Base-by-base conservation (phyloP, 1,284 basidiomycete species). In the Ganoderma multipileum region DNA sequence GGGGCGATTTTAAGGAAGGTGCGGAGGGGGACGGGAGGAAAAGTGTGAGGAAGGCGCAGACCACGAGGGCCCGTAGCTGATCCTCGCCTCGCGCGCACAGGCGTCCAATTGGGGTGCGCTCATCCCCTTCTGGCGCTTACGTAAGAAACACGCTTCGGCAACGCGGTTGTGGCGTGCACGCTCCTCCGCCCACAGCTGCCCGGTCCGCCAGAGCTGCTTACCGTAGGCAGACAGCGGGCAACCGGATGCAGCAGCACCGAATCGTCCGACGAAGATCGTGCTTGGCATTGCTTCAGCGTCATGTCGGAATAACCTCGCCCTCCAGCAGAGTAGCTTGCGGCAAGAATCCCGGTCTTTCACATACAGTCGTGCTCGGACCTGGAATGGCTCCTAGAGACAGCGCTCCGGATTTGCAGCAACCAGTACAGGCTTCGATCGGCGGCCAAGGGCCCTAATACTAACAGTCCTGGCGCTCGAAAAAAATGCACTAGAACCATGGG, bases 151-250 rank as follows among this genome's bases (percentile, higher is more conserved):
- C 71, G 75, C 72, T 65, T 69, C 50, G 55, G 41, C 65, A 76
- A 76, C 76, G 76, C 76, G 74, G 66, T 76, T 67, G 74, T 76
- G 74, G 76, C 76, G 70, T 73, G 74, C 59, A 39, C 41, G 54
- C 18, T 59, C 36, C 55, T 50, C 26, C 64, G 44, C 36, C 33
- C 41, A 50, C n/a, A n/a, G n/a, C n/a, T n/a, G n/a, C n/a, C n/a
- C n/a, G n/a, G 41, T 47, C 47, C 38, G n/a, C 38, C 38, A 39
- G 38, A 14, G 38, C 50, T 36, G 47, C 50, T 66, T 55, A 39
- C 38, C 65, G 33, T 12, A 39, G 55, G 33, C 14, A 38, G 20
- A 38, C 42, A 28, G 39, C 50, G 59, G 47, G 38, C 44, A 26
- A 50, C 58, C 58, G 11, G 12, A 58, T 6, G 16, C 38, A 39